Evolutionary conservation across 2,329 filamentous ascomycete species (phyloP), one percentile per base, ranked within the genome.

Genomic region (Leptographium lundbergii): DNA sequence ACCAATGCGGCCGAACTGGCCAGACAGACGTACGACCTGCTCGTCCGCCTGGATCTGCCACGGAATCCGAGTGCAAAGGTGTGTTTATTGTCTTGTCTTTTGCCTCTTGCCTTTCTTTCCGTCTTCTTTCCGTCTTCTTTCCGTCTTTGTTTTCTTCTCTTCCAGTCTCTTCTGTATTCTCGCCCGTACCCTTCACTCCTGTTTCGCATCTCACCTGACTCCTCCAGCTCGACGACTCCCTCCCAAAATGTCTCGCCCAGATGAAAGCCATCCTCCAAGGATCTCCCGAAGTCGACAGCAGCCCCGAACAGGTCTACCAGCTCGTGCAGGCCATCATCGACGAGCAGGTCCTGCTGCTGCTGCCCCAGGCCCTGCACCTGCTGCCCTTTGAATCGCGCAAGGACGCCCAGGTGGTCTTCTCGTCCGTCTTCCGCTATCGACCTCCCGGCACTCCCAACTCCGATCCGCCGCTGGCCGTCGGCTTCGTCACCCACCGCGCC

Each of bases 341-440:
- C 69, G 91, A 96, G 74, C 91, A 96, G 70, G 79, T 99, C 9
- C 84, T 99, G 51, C 88, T 88, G 66, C 79, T 88, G 57, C 85
- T 99, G 60, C 90, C 92, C 24, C 80, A 86, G 61, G 87, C 87
- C 69, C 87, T 99, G 53, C 85, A 89, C 72, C 83, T 86, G 57
- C 81, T 99, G 5, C 91, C 92, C 0, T 99, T 99, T 76, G 94
- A 99, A 75, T 89, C 91, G 45, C 86, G 92, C 68, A 97, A 96
- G 76, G 92, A 96, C 69, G 89, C 89, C 14, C 92, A 96, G 71
- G 89, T 94, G 63, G 94, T 96, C 70, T 94, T 97, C 75, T 96
- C 91, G 48, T 94, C 92, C 71, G 88, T 95, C 65, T 90, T 96
- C 70, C 89, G 91, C 64, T 96, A 94, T 77, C 88, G 89, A 63